A percentile compares a stretch with the other conserved stretches of the same genome.
phyloP scores from a whole-genome alignment of 441 rosid genomes.

The Syzygium syzygioides region DNA sequence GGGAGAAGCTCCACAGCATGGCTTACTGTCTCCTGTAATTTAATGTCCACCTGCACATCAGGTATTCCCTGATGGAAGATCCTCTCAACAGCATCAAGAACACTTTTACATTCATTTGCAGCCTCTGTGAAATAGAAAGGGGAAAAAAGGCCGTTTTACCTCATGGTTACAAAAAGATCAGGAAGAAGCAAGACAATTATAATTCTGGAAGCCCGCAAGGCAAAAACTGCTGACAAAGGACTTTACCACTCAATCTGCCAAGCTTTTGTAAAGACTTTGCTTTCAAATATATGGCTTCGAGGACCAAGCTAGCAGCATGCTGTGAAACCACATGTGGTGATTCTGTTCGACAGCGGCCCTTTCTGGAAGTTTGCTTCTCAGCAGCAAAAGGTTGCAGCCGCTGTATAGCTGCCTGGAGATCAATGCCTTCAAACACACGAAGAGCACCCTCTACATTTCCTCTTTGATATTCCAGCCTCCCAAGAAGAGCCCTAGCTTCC shows the following conservation, averaged over 20 bases:
- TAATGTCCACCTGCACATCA: conserved; percentile 62
- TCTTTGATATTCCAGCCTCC: conserved; percentile 88
- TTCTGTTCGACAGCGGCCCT: conserved; percentile 44
- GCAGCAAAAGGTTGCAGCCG: conserved; percentile 49
- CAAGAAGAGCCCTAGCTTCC: conserved; percentile 98
- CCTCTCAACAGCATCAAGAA: conserved; percentile 83
- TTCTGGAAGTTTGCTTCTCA: conserved; percentile 45
- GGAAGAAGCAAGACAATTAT: not conserved
- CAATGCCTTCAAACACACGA: conserved; percentile 89
- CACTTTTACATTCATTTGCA: conserved; percentile 71
- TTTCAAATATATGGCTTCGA: conserved; percentile 85
- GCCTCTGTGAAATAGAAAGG: conserved; percentile 56
- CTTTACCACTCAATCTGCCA: conserved; percentile 65
- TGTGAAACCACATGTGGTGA: conserved; percentile 42
- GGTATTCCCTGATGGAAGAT: conserved; percentile 78
- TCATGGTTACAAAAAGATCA: not conserved
- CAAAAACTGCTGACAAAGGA: not conserved
- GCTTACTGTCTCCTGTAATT: conserved; percentile 77
- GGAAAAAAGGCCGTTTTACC: not conserved
- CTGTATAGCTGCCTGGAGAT: conserved; percentile 79
- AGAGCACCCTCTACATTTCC: conserved; percentile 93
- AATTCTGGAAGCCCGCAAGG: not conserved
- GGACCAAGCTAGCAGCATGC: conserved; percentile 78
- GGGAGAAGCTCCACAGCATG: conserved; percentile 90
- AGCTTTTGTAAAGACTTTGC: conserved; percentile 91